Evolutionary conservation across 192 early-diverging fungal genomes (phyloP), one percentile per base, ranked within the genome.

Genomic region (Lobosporangium transversale): DNA sequence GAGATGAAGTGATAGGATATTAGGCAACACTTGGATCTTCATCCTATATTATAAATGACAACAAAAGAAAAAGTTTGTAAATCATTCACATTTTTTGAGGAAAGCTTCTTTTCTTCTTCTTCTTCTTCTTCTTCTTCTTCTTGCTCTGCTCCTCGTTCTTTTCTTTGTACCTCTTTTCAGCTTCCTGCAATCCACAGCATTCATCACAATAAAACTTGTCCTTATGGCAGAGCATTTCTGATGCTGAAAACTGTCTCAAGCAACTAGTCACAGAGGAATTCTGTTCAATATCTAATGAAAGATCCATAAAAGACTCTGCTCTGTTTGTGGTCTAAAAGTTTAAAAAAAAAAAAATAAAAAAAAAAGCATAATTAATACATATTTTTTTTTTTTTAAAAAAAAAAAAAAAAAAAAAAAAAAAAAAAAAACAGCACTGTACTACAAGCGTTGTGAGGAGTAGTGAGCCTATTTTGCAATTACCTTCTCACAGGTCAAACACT

Each of bases 141-240:
- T n/a, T n/a, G n/a, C n/a, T n/a, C n/a, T n/a, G n/a, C n/a, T n/a
- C n/a, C n/a, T n/a, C n/a, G n/a, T n/a, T n/a, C n/a, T n/a, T n/a
- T n/a, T n/a, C n/a, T n/a, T n/a, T n/a, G n/a, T 66, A 89, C 90
- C 88, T 88, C 62, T 94, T 92, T 80, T 99, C 95, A 27, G 98
- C 98, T 69, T 99, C 98, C 78, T 99, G 98, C 54, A 98, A 81
- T 8, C 95, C 93, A 64, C 87, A 89, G 69, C 98, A 99, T 26
- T 82, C 88, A 81, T 98, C 97, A 74, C 98, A 99, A 82, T 93
- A 97, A 70, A 96, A 99, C 82, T 99, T 99, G 85, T 99, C 92
- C 76, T 97, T 95, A 63, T 96, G 92, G 70, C 96, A 94, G 21
- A 99, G 79, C 49, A 93, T 93, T 80, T 99, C 98, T 44, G 93